Percentiles rank a stretch among this genome's conserved stretches.
phyloP scores from a whole-genome alignment of 2,329 filamentous ascomycete species.

The Aspergillus viridinutans region DNA sequence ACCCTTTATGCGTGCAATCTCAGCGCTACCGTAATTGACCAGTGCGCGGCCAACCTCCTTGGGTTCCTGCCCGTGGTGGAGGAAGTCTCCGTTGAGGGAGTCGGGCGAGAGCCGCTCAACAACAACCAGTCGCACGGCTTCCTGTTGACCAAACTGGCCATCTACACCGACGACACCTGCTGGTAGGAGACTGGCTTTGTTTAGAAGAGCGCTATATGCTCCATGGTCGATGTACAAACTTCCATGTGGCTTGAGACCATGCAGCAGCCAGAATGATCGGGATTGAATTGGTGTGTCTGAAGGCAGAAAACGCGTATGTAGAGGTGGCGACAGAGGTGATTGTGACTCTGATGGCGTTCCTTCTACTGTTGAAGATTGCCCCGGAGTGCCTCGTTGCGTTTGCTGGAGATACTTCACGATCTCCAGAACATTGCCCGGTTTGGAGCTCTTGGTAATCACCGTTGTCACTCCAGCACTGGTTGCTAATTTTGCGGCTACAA shows the following conservation, averaged over 20 bases:
- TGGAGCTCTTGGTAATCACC: conserved; percentile 90
- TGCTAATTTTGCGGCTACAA: conserved; percentile 84
- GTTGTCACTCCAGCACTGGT: conserved; percentile 94
- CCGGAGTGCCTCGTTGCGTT: conserved; percentile 40
- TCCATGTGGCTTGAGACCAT: conserved; percentile 85
- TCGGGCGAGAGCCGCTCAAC: conserved; percentile 57
- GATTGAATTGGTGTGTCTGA: conserved; percentile 81
- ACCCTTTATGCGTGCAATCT: conserved; percentile 81
- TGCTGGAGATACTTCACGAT: conserved; percentile 79
- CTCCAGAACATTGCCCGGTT: conserved; percentile 81
- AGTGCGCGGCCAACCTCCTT: conserved; percentile 81
- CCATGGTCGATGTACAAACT: conserved; percentile 92
- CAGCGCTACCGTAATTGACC: conserved; percentile 85
- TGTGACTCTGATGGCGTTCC: conserved; percentile 35
- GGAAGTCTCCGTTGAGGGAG: conserved; percentile 37
- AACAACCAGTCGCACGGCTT: conserved; percentile 82
- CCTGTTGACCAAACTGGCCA: conserved; percentile 84
- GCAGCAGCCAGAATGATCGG: conserved; percentile 93
- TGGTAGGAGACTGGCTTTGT: conserved; percentile 82
- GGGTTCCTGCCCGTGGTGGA: conserved; percentile 40
- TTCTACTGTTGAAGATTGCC: conserved; percentile 18
- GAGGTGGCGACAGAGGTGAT: conserved; percentile 52
- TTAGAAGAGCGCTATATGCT: conserved; percentile 71
- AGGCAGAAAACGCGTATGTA: conserved; percentile 91
- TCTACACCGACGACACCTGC: conserved; percentile 88